Percentiles rank a stretch among this genome's conserved stretches.
These are phyloP conservation scores for Heritiera fomes DNA, from an alignment of 345 rosid species.

Conservation along the genomic window DNA sequence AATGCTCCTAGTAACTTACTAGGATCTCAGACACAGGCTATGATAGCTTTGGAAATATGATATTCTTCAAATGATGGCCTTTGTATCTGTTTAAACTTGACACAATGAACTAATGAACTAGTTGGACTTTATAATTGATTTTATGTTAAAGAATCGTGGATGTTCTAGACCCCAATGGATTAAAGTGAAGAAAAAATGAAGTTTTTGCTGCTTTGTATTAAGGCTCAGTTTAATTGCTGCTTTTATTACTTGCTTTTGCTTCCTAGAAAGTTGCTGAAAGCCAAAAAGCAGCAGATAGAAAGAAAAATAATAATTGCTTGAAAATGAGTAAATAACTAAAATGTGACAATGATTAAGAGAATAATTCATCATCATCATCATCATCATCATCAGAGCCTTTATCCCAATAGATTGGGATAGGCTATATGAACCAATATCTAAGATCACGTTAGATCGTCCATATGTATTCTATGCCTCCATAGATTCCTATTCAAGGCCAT, in stretches of 20 bases:
- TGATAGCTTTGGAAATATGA: background rate
- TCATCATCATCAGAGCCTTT: too few relatives aligned
- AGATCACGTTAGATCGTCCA: too few relatives aligned
- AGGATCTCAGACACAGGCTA: background rate
- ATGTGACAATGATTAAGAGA: too few relatives aligned
- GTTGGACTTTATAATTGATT: background rate
- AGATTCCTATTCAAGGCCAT: too few relatives aligned
- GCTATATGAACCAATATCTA: too few relatives aligned
- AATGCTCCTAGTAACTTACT: background rate
- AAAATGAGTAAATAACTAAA: too few relatives aligned
- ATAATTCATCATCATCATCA: too few relatives aligned
- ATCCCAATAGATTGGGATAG: too few relatives aligned
- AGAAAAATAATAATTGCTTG: too few relatives aligned
- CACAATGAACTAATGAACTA: background rate
- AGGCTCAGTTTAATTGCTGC: background rate
- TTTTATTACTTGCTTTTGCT: background rate
- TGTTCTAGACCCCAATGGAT: constrained; percentile 2
- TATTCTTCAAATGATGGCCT: background rate
- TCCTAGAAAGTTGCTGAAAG: background rate
- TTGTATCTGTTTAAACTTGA: constrained; percentile 9
- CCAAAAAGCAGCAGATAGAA: background rate
- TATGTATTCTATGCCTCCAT: too few relatives aligned
- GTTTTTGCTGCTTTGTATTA: background rate
- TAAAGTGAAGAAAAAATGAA: background rate
- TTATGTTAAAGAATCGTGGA: background rate